phyloP scores from a whole-genome alignment of 768 basidiomycete species.

The Trametes coccinea region DNA sequence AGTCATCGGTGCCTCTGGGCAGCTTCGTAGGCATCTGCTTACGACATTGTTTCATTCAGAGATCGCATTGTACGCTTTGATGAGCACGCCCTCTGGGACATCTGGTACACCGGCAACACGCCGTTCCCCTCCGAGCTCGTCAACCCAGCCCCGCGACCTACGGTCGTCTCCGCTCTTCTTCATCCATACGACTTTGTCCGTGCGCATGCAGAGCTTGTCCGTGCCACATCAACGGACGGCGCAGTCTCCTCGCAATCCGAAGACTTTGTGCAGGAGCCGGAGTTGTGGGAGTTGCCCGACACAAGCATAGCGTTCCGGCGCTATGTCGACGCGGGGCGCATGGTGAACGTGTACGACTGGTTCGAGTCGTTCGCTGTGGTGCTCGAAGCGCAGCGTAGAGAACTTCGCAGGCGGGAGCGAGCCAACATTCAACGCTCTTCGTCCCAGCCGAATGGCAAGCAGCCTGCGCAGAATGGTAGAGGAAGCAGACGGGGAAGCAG shows the following conservation, averaged over 20 bases:
- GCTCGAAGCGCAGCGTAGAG: constrained; percentile 56
- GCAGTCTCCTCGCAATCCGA: constrained; percentile 16
- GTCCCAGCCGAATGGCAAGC: not conserved
- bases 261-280: constrained; percentile 23
- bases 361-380: constrained; percentile 73
- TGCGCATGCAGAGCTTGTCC: constrained; percentile 16
- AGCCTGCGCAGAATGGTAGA: not conserved
- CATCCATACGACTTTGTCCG: constrained; percentile 53
- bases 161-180: constrained; percentile 60
- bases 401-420: constrained; percentile 25
- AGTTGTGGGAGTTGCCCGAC: constrained; percentile 64
- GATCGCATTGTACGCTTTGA: constrained; percentile 48
- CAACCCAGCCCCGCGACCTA: constrained; percentile 68
- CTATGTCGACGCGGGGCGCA: constrained; percentile 76
- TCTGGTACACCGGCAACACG: constrained; percentile 70
- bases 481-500: constrained; percentile 15
- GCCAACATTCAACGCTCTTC: constrained; percentile 25
- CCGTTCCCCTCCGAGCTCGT: constrained; percentile 72
- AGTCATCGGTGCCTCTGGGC: constrained; percentile 19
- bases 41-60: constrained; percentile 34
- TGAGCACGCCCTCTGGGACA: constrained; percentile 56
- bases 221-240: not conserved
- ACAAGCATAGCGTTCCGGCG: constrained; percentile 74
- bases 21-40: not conserved
- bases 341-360: constrained; percentile 91